These are phyloP conservation scores for Malassezia obtusa DNA, from an alignment of 1,284 basidiomycete species.

Conservation along the genomic window DNA sequence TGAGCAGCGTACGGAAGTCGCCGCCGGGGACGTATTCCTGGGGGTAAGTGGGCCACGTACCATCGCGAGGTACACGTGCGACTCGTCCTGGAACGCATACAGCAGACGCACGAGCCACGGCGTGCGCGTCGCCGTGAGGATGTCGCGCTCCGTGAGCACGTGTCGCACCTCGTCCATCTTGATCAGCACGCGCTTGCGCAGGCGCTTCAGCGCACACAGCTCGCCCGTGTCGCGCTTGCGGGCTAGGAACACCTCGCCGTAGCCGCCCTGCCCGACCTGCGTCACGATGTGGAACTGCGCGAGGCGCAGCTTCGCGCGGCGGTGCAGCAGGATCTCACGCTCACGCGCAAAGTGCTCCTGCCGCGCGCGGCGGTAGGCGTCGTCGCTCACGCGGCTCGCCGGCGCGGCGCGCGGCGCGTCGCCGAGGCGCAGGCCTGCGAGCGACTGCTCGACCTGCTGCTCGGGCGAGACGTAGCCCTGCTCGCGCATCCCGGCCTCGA, in stretches of 20 bases:
- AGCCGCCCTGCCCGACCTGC: constrained; percentile 46
- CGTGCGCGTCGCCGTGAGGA: constrained; percentile 44
- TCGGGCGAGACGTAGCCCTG: constrained; percentile 19
- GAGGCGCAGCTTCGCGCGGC: constrained; percentile 42
- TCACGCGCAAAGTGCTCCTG: constrained; percentile 37
- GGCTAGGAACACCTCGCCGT: constrained; percentile 47
- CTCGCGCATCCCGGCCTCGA: constrained; percentile 58
- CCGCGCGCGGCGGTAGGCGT: constrained; percentile 35
- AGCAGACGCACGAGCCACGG: constrained; percentile 45
- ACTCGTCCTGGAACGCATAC: constrained; percentile 45
- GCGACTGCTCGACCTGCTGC: neutral
- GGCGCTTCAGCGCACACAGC: constrained; percentile 45
- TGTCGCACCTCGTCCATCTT: constrained; percentile 49
- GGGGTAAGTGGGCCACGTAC: neutral
- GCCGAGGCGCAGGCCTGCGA: neutral
- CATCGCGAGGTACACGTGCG: constrained; percentile 47
- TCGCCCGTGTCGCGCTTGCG: constrained; percentile 46
- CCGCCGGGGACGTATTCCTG: constrained; percentile 54
- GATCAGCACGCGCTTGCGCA: constrained; percentile 44
- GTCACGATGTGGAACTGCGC: constrained; percentile 47
- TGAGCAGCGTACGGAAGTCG: constrained; percentile 47
- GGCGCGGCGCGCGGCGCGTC: constrained; percentile 57
- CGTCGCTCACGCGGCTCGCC: constrained; percentile 75
- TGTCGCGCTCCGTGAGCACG: constrained; percentile 46
- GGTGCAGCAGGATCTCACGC: constrained; percentile 39